These are phyloP conservation scores for Paraurostyla sp. DNA, from an alignment of 73 alveolate species.

Conservation along the genomic window DNA sequence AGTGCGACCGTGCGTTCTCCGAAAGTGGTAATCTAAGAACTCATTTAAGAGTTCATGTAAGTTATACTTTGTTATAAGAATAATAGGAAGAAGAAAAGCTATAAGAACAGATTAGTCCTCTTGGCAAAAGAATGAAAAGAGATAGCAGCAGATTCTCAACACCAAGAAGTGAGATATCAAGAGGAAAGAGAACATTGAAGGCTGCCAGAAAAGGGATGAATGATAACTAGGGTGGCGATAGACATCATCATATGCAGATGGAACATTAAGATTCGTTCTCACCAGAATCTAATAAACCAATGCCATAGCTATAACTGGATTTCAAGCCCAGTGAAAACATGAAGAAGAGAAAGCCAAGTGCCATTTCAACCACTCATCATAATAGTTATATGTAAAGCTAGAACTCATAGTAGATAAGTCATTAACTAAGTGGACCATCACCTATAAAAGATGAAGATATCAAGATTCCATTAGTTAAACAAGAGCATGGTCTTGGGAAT, in stretches of 20 bases:
- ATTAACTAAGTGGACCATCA: no score
- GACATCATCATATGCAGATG: background rate
- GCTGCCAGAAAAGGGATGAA: background rate
- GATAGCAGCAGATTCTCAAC: conserved; percentile 22
- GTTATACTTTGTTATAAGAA: background rate
- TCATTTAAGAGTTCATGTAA: conserved; percentile 71
- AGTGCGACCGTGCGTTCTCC: conserved; percentile 68
- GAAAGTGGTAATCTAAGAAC: conserved; percentile 74
- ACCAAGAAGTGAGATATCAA: background rate
- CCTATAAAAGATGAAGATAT: conserved; percentile 34
- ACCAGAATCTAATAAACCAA: background rate
- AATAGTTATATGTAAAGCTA: no score
- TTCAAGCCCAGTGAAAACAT: background rate
- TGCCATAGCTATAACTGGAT: conserved; percentile 18
- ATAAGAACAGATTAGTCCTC: background rate
- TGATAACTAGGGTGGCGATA: no score
- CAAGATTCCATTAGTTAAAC: conserved; percentile 16
- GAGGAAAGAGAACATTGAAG: conserved; percentile 28
- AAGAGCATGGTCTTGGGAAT: background rate
- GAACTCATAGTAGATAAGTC: no score
- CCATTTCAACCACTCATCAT: background rate
- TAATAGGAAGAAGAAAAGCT: conserved; percentile 54
- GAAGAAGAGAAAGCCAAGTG: background rate
- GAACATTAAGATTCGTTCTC: background rate
- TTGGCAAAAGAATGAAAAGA: conserved; percentile 27